Conservation (phyloP, 2,329 filamentous ascomycete species). For the Colletotrichum camelliae region DNA sequence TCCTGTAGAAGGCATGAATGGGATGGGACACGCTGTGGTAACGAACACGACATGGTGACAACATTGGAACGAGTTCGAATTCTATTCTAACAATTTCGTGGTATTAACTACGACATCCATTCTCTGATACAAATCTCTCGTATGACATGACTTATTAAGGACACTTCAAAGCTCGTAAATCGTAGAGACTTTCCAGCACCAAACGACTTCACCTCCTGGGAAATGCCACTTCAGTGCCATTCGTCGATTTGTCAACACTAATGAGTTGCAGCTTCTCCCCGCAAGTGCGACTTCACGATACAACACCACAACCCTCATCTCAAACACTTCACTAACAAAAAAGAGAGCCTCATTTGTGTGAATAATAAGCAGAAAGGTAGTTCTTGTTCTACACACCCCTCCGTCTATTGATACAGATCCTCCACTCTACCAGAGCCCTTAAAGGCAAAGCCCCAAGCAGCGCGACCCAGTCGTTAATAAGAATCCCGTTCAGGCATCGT, state of each 20-base stretch:
- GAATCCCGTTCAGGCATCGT: constrained; percentile 32
- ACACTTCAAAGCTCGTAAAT: neutral
- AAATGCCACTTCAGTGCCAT: neutral
- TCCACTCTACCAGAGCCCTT: neutral
- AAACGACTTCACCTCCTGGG: neutral
- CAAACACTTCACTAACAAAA: neutral
- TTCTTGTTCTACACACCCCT: constrained; percentile 23
- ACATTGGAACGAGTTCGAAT: neutral
- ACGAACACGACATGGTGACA: neutral
- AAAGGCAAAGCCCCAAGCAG: neutral
- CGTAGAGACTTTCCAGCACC: too few relatives aligned
- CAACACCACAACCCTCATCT: neutral
- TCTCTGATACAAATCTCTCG: neutral
- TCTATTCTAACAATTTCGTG: too few relatives aligned
- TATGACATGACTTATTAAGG: neutral
- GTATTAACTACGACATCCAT: too few relatives aligned
- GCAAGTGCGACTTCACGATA: neutral
- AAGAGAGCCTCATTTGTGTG: neutral
- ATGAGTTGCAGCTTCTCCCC: neutral
- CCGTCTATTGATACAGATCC: constrained; percentile 24
- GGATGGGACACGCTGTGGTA: neutral
- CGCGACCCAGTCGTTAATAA: constrained; percentile 6
- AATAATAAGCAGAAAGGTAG: constrained; percentile 22
- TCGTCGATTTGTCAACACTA: neutral
- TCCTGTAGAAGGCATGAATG: neutral